Evolutionary conservation across 2,329 filamentous ascomycete species (phyloP).

Genomic region (Cladosporium oxysporum): DNA sequence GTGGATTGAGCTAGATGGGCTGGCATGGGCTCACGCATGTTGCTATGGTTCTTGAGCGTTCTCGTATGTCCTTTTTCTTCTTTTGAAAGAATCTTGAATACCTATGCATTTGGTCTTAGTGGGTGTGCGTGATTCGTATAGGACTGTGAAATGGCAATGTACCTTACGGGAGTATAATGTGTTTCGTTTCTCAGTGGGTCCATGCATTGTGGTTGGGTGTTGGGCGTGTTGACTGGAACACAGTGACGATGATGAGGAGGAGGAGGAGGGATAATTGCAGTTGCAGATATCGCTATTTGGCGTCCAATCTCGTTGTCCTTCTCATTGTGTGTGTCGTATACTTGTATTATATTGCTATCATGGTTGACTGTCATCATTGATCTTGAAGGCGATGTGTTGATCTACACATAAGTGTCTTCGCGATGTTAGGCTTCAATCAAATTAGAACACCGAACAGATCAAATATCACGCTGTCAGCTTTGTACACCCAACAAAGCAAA

Average conservation of each 20-base stretch:
- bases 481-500: background rate
- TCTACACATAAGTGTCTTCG: too few species aligned
- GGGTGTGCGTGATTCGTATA: background rate
- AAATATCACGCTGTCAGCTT: background rate
- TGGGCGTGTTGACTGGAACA: background rate
- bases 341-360: too few species aligned
- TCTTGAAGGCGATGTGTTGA: too few species aligned
- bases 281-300: too few species aligned
- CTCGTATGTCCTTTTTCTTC: slow-evolving; percentile 12
- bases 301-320: too few species aligned
- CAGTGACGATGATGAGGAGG: background rate
- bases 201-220: background rate
- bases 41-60: slow-evolving; percentile 13
- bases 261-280: too few species aligned
- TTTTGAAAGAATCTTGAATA: background rate
- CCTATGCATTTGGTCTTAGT: background rate
- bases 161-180: too few species aligned
- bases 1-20: background rate
- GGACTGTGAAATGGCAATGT: background rate
- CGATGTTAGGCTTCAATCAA: too few species aligned
- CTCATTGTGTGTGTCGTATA: too few species aligned
- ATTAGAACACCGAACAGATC: too few species aligned
- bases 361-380: too few species aligned
- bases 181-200: background rate
- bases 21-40: slow-evolving; percentile 1